Evolutionary conservation across 495 filamentous ascomycete species (phyloP), one percentile per base, ranked within the genome.

Genomic region (Penicillium paradoxum): DNA sequence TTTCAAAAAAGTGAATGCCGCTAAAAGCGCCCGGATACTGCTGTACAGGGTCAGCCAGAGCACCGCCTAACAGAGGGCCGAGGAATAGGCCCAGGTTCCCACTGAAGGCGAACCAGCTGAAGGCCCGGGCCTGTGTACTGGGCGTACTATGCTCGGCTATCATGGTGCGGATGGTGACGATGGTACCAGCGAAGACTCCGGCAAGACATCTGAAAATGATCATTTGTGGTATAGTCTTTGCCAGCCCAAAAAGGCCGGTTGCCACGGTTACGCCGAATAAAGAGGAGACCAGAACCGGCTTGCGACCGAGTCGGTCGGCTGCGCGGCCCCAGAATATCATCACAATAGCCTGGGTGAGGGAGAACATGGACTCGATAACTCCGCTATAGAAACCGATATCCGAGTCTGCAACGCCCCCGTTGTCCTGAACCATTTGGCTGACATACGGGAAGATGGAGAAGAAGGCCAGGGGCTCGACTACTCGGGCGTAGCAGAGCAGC

Each of bases 361-460:
- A 85, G 66, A 88, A 88, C 11, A 85, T 63, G 18, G 84, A 87
- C 69, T 90, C 85, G 64, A 90, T 88, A 7, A 87, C 63, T 19
- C 86, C 86, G 51, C 72, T 79, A 68, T 86, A 89, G 69, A 87
- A 89, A 41, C 86, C 86, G 34, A 88, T 78, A 69, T 87, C 81
- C 30, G 69, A 59, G 47, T 81, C 73, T 15, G 65, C 40, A 8
- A 89, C 58, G 27, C 72, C 54, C 4, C 84, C 86, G 54, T 79
- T 80, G 27, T 80, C 70, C 58, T 78, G 70, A 4, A 84, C 78
- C 86, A 90, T 90, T 55, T 83, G 67, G 60, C 81, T 86, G 63
- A 90, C 79, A 67, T 85, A 90, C 0, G 86, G 86, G 62, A 90
- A 84, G 62, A 89, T 88, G 57, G 74, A 78, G 70, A 89, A 90